Conservation (phyloP, 495 filamentous ascomycete species). For the Paragyromitra xinjiangensis region DNA sequence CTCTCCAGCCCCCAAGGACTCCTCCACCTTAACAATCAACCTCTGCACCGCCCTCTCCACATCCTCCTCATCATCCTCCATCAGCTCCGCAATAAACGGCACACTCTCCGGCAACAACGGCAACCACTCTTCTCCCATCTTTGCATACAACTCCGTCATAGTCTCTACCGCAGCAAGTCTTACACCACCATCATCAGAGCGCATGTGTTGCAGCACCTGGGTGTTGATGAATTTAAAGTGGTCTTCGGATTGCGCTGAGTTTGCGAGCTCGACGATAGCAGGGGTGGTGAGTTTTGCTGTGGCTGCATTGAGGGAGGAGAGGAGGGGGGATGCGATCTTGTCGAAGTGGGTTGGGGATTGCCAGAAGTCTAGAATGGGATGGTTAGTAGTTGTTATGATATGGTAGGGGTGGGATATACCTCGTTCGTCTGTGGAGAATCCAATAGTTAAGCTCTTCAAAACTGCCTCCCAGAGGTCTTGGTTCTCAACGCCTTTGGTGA, state of each 20-base stretch:
- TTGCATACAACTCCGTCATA: slow-evolving; percentile 77
- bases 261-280: slow-evolving; percentile 76
- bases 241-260: slow-evolving; percentile 76
- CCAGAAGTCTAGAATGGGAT: slow-evolving; percentile 76
- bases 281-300: slow-evolving; percentile 62
- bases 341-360: slow-evolving; percentile 85
- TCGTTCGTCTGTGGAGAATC: slow-evolving; percentile 76
- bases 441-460: slow-evolving; percentile 72
- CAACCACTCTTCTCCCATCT: slow-evolving; percentile 91
- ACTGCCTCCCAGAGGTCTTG: slow-evolving; percentile 59
- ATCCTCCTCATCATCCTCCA: slow-evolving; percentile 93
- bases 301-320: slow-evolving; percentile 71
- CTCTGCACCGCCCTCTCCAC: slow-evolving; percentile 87
- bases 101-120: slow-evolving; percentile 89
- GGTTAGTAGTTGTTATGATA: background rate
- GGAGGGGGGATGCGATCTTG: slow-evolving; percentile 72
- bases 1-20: slow-evolving; percentile 78
- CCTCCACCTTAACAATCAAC: slow-evolving; percentile 89
- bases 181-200: slow-evolving; percentile 71
- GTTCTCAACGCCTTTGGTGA: slow-evolving; percentile 57
- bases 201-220: slow-evolving; percentile 75
- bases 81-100: slow-evolving; percentile 88
- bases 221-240: slow-evolving; percentile 88
- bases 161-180: slow-evolving; percentile 81
- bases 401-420: slow-evolving; percentile 2